These are phyloP conservation scores for Penicillium herquei DNA, from an alignment of 495 filamentous ascomycete genomes.

Conservation along the genomic window DNA sequence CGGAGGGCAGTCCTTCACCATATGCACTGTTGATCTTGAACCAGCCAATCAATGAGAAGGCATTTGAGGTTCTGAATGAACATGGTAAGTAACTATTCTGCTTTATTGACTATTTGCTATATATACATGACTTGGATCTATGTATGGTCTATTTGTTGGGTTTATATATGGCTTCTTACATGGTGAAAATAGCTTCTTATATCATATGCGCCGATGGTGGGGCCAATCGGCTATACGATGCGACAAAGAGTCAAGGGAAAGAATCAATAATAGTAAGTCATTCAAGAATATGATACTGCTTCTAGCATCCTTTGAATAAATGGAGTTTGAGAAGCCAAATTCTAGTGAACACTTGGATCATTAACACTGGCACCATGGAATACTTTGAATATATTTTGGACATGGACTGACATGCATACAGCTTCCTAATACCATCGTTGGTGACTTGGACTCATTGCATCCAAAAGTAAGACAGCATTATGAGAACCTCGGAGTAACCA, in stretches of 20 bases:
- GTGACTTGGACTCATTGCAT: slow-evolving; percentile 83
- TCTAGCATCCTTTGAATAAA: too few species aligned
- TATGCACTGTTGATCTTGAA: slow-evolving; percentile 70
- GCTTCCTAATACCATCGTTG: slow-evolving; percentile 70
- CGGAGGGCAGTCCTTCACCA: slow-evolving; percentile 26
- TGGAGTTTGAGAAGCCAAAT: too few species aligned
- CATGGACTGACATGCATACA: slow-evolving; percentile 11
- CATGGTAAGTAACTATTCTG: slow-evolving; percentile 45
- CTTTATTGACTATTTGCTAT: neutral
- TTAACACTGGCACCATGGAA: too few species aligned
- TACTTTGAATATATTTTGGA: too few species aligned
- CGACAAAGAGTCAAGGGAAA: slow-evolving; percentile 28
- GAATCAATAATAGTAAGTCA: slow-evolving; percentile 41
- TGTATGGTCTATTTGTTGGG: neutral
- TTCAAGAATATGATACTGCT: neutral
- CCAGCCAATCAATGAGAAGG: slow-evolving; percentile 58
- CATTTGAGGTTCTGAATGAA: slow-evolving; percentile 52
- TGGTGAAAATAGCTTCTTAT: slow-evolving; percentile 44
- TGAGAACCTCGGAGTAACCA: slow-evolving; percentile 43
- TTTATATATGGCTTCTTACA: neutral
- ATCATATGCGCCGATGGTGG: slow-evolving; percentile 87
- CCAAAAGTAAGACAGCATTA: slow-evolving; percentile 61
- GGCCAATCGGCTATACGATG: slow-evolving; percentile 74
- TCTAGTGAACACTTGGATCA: too few species aligned
- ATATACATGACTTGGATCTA: neutral